phyloP scores from a whole-genome alignment of 2,329 filamentous ascomycete species.

The Cordyceps farinosa region DNA sequence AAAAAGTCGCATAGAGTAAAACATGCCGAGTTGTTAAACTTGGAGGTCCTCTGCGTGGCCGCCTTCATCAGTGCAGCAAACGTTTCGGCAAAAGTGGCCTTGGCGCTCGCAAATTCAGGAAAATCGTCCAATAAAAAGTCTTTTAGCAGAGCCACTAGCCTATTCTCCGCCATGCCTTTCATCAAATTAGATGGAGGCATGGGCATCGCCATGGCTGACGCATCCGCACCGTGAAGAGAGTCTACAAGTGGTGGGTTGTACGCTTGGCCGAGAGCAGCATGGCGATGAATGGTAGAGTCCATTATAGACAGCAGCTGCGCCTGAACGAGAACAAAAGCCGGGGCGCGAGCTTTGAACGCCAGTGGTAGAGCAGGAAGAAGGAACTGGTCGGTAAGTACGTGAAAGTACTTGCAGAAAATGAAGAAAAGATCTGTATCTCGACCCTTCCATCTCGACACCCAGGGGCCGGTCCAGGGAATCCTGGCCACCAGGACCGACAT shows the following conservation, averaged over 20 bases:
- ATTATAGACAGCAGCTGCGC: slow-evolving; percentile 75
- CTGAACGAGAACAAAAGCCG: slow-evolving; percentile 76
- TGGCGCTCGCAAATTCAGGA: slow-evolving; percentile 39
- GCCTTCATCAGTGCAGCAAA: slow-evolving; percentile 72
- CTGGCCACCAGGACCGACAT: slow-evolving; percentile 65
- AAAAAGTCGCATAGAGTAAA: slow-evolving; percentile 90
- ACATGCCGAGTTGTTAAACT: slow-evolving; percentile 78
- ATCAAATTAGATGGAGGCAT: slow-evolving; percentile 66
- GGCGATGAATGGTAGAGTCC: slow-evolving; percentile 79
- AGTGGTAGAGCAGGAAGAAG: slow-evolving; percentile 54
- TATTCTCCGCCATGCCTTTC: slow-evolving; percentile 83
- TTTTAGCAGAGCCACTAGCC: slow-evolving; percentile 75
- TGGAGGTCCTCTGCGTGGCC: slow-evolving; percentile 69
- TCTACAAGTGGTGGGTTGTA: slow-evolving; percentile 43
- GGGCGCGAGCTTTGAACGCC: slow-evolving; percentile 59
- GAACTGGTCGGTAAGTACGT: slow-evolving; percentile 73
- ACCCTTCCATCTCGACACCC: slow-evolving; percentile 82
- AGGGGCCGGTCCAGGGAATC: slow-evolving; percentile 81
- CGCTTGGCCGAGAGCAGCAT: slow-evolving; percentile 50
- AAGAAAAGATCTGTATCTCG: slow-evolving; percentile 87
- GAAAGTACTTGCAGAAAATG: slow-evolving; percentile 85
- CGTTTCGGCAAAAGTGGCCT: slow-evolving; percentile 70
- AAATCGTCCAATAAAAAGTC: slow-evolving; percentile 63
- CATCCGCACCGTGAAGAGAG: slow-evolving; percentile 55
- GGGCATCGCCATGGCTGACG: slow-evolving; percentile 59